These are phyloP conservation scores for Pyrrhoderma noxium DNA, from an alignment of 1,284 basidiomycete species.

Conservation along the genomic window DNA sequence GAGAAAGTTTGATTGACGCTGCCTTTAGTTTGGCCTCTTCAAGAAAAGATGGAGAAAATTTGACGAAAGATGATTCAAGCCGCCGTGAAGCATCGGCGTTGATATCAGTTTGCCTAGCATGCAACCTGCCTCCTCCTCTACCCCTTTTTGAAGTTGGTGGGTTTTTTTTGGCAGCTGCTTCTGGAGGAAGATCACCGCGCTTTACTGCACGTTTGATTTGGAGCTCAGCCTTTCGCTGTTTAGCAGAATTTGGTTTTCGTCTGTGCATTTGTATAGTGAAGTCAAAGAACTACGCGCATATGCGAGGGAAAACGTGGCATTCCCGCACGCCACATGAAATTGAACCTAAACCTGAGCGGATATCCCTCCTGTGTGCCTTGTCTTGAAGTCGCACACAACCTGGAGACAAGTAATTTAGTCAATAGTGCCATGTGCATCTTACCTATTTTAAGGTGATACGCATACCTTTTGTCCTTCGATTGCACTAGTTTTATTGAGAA, in stretches of 20 bases:
- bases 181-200: constrained; percentile 57
- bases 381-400: too few species aligned
- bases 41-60: constrained; percentile 55
- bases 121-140: constrained; percentile 5
- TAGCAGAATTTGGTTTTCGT: constrained; percentile 53
- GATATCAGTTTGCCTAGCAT: constrained; percentile 8
- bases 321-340: too few species aligned
- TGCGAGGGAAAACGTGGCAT: too few species aligned
- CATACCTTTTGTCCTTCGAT: too few species aligned
- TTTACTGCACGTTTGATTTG: constrained; percentile 77
- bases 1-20: constrained; percentile 41
- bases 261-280: constrained; percentile 37
- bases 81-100: constrained; percentile 28
- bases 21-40: constrained; percentile 56
- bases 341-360: too few species aligned
- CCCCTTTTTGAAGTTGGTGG: constrained; percentile 1
- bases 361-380: too few species aligned
- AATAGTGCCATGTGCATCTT: too few species aligned
- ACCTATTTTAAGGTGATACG: too few species aligned
- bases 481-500: too few species aligned
- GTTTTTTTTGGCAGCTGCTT: constrained; percentile 29
- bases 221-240: constrained; percentile 63
- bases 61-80: constrained; percentile 68
- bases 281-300: neutral
- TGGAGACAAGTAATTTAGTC: too few species aligned